Conservation (phyloP, 2,329 filamentous ascomycete species). For the Bimuria novae-zelandiae region DNA sequence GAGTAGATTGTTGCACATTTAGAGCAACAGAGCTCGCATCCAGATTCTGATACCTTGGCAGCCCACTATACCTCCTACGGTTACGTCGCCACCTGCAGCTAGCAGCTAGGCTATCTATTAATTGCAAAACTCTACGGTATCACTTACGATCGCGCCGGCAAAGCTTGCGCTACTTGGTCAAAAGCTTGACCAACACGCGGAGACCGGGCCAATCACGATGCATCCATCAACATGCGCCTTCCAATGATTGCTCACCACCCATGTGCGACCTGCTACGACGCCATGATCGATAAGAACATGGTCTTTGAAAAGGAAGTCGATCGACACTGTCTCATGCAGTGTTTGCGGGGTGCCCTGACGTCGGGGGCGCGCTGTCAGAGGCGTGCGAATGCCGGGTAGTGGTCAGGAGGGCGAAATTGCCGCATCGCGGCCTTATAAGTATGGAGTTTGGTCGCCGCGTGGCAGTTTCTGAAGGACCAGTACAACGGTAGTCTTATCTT, state of each 20-base stretch:
- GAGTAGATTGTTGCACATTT: too few relatives aligned
- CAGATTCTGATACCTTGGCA: too few relatives aligned
- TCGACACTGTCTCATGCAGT: not conserved
- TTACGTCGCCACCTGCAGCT: too few relatives aligned
- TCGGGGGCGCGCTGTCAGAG: not conserved
- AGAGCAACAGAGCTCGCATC: too few relatives aligned
- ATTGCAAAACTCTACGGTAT: too few relatives aligned
- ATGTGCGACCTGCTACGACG: not conserved
- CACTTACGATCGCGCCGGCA: not conserved
- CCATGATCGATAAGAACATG: not conserved
- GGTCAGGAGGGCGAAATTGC: not conserved
- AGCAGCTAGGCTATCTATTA: too few relatives aligned
- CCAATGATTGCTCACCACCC: not conserved
- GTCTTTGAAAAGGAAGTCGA: not conserved
- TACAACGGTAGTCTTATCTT: not conserved
- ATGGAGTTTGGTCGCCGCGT: not conserved
- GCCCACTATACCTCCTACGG: too few relatives aligned
- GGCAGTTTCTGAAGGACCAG: not conserved
- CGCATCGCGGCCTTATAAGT: not conserved
- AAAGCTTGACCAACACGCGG: not conserved
- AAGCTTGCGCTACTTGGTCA: constrained; percentile 7
- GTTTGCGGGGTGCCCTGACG: not conserved
- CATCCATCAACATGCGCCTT: not conserved
- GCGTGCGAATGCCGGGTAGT: not conserved
- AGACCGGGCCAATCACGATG: constrained; percentile 1